Evolutionary conservation across 805 yeast genomes (phyloP).

Genomic region (Ogataea saltuana): DNA sequence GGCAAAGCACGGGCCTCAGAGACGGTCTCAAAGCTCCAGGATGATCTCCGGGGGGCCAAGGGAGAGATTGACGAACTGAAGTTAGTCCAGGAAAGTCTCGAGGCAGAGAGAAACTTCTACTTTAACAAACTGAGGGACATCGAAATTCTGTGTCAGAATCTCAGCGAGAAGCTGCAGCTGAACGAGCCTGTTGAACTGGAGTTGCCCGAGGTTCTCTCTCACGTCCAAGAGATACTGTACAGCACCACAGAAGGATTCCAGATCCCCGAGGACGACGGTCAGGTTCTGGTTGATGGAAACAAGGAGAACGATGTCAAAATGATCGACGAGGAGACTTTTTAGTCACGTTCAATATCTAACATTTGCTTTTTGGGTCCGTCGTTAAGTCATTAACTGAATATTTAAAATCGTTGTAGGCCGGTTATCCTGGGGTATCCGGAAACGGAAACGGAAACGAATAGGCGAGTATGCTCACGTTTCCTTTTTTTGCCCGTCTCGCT

Average conservation of each 20-base stretch:
- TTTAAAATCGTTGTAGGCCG: too few relatives aligned
- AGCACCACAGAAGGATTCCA: slow-evolving; percentile 85
- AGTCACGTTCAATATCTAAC: neutral
- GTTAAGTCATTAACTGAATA: neutral
- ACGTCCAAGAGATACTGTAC: slow-evolving; percentile 75
- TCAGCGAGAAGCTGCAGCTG: slow-evolving; percentile 50
- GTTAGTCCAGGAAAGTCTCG: slow-evolving; percentile 63
- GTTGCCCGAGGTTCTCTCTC: slow-evolving; percentile 47
- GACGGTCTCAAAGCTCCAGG: slow-evolving; percentile 28
- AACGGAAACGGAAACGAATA: too few relatives aligned
- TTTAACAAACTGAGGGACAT: slow-evolving; percentile 86
- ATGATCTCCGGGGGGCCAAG: slow-evolving; percentile 51
- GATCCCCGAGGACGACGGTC: slow-evolving; percentile 43
- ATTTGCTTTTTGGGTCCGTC: neutral
- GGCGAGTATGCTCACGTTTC: too few relatives aligned
- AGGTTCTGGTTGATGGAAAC: slow-evolving; percentile 7
- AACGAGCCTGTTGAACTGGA: slow-evolving; percentile 27
- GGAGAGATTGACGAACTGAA: slow-evolving; percentile 58
- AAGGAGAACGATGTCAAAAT: slow-evolving; percentile 26
- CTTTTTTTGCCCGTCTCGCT: neutral
- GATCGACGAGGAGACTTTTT: slow-evolving; percentile 41
- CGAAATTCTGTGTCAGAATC: slow-evolving; percentile 73
- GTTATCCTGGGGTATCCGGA: too few relatives aligned
- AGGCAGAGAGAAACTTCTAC: slow-evolving; percentile 86
- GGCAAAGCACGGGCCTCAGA: slow-evolving; percentile 2